Conservation (phyloP, 2,329 filamentous ascomycete species). For the Mollisia scopiformis region DNA sequence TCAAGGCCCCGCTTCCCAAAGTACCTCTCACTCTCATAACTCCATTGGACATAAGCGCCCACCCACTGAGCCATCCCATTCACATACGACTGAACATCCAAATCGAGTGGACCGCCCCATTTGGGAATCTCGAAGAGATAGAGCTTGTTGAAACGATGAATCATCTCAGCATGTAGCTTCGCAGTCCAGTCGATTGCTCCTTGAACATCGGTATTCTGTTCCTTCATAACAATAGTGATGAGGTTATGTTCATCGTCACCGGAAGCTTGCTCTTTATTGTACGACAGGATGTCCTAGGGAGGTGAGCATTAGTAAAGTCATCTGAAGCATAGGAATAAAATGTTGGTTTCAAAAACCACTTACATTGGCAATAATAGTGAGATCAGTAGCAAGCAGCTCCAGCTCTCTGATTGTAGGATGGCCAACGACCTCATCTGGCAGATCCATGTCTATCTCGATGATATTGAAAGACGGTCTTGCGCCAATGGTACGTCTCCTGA, state of each 20-base stretch:
- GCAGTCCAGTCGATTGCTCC: conserved; percentile 4
- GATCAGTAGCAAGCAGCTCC: conserved; percentile 3
- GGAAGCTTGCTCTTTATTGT: conserved; percentile 8
- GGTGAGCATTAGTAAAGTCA: too few species aligned
- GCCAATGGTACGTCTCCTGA: conserved; percentile 4
- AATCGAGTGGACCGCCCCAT: conserved; percentile 4
- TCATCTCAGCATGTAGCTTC: conserved; percentile 3
- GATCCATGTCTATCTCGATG: conserved; percentile 7
- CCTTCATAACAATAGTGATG: conserved; percentile 7
- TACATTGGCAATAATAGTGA: conserved; percentile 9
- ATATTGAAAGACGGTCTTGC: conserved; percentile 7
- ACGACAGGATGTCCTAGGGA: conserved; percentile 3
- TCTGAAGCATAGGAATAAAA: too few species aligned
- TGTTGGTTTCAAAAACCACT: too few species aligned
- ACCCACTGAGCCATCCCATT: conserved; percentile 11
- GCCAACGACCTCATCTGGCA: conserved; percentile 1
- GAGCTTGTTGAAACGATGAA: conserved; percentile 1
- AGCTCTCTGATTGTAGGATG: conserved; percentile 1
- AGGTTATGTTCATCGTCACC: conserved; percentile 8
- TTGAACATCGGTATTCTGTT: conserved; percentile 2
- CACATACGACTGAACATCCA: conserved; percentile 10
- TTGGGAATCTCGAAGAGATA: conserved; percentile 1
- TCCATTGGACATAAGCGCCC: conserved; percentile 5
- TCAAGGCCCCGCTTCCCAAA: conserved; percentile 5
- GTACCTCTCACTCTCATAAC: conserved; percentile 10